Evolutionary conservation across 1,284 basidiomycete species (phyloP).

Genomic region (Moesziomyces sp.): DNA sequence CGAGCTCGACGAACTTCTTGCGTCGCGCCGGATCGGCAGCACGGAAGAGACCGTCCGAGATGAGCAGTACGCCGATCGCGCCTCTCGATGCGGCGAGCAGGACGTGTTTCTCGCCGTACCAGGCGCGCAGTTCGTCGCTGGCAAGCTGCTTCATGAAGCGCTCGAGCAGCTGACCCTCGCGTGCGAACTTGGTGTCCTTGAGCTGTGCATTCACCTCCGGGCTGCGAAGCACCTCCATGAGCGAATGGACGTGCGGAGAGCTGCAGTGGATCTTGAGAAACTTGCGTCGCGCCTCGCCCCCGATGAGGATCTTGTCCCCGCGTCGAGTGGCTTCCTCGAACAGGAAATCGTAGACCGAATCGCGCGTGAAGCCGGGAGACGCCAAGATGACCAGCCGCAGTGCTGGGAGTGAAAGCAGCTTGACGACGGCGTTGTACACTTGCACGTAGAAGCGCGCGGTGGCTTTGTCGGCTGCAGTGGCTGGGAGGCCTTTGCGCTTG

Average conservation of each 20-base stretch:
- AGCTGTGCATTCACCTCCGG: constrained; percentile 77
- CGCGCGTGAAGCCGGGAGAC: constrained; percentile 94
- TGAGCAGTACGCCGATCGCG: constrained; percentile 91
- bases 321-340: constrained; percentile 71
- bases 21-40: constrained; percentile 63
- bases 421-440: constrained; percentile 85
- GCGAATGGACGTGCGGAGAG: constrained; percentile 93
- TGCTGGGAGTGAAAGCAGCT: constrained; percentile 85
- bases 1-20: constrained; percentile 83
- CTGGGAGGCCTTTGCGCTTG: constrained; percentile 72
- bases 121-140: constrained; percentile 91
- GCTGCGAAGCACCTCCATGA: constrained; percentile 92
- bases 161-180: constrained; percentile 76
- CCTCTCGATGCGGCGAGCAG: constrained; percentile 88
- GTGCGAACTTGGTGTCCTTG: constrained; percentile 97
- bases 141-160: constrained; percentile 83
- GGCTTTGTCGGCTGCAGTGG: constrained; percentile 56
- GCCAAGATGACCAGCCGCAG: constrained; percentile 94
- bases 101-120: constrained; percentile 98
- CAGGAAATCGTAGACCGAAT: constrained; percentile 82
- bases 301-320: constrained; percentile 80
- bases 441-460: constrained; percentile 79
- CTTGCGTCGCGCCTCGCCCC: constrained; percentile 80
- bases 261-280: constrained; percentile 90
- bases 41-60: constrained; percentile 93